Percentiles rank a stretch among this genome's conserved stretches.
Conservation (phyloP, 2,329 filamentous ascomycete genomes). For the Penicillium carneum region DNA sequence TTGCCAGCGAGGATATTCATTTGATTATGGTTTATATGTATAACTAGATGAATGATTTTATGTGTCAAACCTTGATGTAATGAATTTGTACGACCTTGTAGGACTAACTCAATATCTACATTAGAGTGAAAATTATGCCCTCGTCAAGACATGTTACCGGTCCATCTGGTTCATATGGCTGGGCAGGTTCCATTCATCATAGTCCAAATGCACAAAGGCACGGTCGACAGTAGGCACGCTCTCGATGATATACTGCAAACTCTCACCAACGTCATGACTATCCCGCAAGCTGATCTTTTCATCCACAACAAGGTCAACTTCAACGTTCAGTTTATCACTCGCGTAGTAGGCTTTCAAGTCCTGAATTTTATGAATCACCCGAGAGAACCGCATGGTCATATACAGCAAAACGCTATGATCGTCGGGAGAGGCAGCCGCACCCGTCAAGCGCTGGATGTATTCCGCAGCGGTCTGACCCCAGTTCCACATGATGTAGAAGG, state of each 20-base stretch:
- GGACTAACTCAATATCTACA: not conserved
- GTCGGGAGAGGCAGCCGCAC: slow-evolving; percentile 66
- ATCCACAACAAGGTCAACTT: slow-evolving; percentile 69
- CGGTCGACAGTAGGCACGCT: slow-evolving; percentile 55
- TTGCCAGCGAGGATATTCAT: slow-evolving; percentile 11
- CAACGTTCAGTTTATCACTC: slow-evolving; percentile 68
- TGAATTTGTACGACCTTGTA: slow-evolving; percentile 3
- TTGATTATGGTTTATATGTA: slow-evolving; percentile 29
- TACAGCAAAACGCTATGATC: slow-evolving; percentile 83
- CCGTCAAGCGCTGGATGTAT: slow-evolving; percentile 68
- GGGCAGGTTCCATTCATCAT: slow-evolving; percentile 54
- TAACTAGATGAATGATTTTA: slow-evolving; percentile 37
- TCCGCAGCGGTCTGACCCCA: slow-evolving; percentile 68
- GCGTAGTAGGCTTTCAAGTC: slow-evolving; percentile 70
- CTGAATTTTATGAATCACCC: slow-evolving; percentile 73
- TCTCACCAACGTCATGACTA: slow-evolving; percentile 67
- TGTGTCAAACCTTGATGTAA: slow-evolving; percentile 20
- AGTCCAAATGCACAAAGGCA: slow-evolving; percentile 61
- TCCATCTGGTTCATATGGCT: slow-evolving; percentile 50
- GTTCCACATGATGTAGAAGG: slow-evolving; percentile 66
- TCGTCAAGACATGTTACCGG: slow-evolving; percentile 14
- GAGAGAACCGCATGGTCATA: slow-evolving; percentile 91
- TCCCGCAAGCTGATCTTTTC: slow-evolving; percentile 62
- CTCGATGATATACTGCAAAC: slow-evolving; percentile 67
- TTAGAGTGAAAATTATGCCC: not conserved